Conservation (phyloP, 495 filamentous ascomycete species). For the Neurospora sp. region DNA sequence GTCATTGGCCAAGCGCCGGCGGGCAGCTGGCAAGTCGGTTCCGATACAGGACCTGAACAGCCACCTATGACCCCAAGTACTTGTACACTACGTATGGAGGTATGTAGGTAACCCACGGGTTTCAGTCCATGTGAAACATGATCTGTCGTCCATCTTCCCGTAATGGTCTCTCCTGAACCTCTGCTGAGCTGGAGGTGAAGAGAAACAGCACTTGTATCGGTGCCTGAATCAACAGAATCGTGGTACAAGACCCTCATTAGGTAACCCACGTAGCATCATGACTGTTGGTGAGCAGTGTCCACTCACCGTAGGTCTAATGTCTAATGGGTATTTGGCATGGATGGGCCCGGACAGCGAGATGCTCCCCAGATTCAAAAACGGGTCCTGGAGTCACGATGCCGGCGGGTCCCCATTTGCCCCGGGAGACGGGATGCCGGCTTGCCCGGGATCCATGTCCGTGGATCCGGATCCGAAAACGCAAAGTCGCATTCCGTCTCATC, state of each 20-base stretch:
- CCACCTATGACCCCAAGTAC: background rate
- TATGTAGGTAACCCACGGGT: background rate
- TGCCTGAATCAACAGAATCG: background rate
- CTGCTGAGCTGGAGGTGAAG: background rate
- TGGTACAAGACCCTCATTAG: background rate
- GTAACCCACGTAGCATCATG: background rate
- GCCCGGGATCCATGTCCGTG: background rate
- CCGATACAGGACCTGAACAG: background rate
- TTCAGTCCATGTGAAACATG: background rate
- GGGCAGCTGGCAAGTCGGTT: background rate
- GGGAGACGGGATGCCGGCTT: constrained; percentile 5
- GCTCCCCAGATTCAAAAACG: background rate
- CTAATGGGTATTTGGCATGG: background rate
- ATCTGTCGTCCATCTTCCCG: background rate
- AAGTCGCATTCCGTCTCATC: background rate
- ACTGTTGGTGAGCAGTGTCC: background rate
- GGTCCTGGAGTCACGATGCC: background rate
- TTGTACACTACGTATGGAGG: too few relatives aligned
- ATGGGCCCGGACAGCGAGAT: background rate
- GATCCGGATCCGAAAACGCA: background rate
- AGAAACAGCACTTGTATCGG: background rate
- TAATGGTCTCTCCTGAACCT: background rate
- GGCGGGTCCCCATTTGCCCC: background rate
- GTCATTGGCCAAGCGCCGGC: constrained; percentile 1
- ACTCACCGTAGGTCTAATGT: background rate